Base-by-base conservation (phyloP, 495 filamentous ascomycete genomes). In the Aspergillus coremiiformis region DNA sequence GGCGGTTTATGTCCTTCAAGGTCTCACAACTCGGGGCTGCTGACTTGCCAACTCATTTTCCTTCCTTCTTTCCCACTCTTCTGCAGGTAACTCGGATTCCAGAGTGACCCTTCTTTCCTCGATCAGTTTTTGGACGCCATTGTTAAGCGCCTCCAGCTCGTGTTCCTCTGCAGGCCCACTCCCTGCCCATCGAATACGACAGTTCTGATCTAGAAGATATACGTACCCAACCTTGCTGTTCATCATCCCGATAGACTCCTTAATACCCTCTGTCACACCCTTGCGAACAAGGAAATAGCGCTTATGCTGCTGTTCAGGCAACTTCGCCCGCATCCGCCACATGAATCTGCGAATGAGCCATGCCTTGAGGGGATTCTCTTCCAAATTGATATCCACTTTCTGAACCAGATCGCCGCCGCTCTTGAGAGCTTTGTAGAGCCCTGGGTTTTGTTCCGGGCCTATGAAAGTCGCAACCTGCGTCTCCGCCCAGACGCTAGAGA, bases 171-270 rank as follows among this genome's bases (percentile, higher is more conserved):
- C 85, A 33, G 73, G 66, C n/a, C 89, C 93, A 66, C 89, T 91
- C 3, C 87, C 93, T 0, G 92, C 93, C 93, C 93, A 99, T 29
- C 93, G 79, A 53, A 99, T 96, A 70, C 79, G 84, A 69, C 89
- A 94, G 42, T 89, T 71, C 58, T 81, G 73, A 71, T 99, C 93
- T 52, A 99, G 67, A 49, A 99, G 74, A 71, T 95, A 99, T 22
- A 90, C 87, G 74, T 96, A 96, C 11, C 94, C 94, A 10, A 96
- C 91, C 70, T 87, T 90, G 35, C 77, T 79, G 68, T 97, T 99
- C 65, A 89, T 65, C 62, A 93, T 70, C 3, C 89, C 91, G 55
- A 97, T 84, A 29, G 78, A 73, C 65, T 90, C 84, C 49, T 84
- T 80, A 23, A 95, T 80, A 19, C 83, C 74, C 29, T 89, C 83